A percentile compares a stretch with the other conserved stretches of the same genome.
These are phyloP conservation scores for Bassia scoparia DNA, from an alignment of 148 eudicot genomes.

Conservation along the genomic window DNA sequence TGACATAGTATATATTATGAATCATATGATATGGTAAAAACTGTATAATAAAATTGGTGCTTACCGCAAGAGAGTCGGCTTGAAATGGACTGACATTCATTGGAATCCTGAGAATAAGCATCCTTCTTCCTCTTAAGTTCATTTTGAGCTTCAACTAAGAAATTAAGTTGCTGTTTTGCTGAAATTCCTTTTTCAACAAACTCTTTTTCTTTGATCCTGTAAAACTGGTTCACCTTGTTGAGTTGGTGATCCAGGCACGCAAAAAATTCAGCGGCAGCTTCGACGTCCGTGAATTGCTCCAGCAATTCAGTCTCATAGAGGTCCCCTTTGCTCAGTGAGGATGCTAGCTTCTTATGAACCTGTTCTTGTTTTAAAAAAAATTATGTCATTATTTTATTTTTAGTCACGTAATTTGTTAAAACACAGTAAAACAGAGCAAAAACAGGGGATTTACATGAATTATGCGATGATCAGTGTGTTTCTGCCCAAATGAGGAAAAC, in stretches of 20 bases:
- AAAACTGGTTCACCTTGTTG: constrained; percentile 90
- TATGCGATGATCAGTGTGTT: constrained; percentile 39
- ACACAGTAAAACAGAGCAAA: constrained; percentile 10
- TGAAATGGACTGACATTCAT: constrained; percentile 68
- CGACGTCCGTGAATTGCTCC: constrained; percentile 68
- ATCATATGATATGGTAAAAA: too few species aligned
- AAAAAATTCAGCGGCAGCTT: constrained; percentile 74
- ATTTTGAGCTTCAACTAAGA: constrained; percentile 52
- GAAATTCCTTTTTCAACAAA: constrained; percentile 75
- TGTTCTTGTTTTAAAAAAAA: constrained; percentile 29
- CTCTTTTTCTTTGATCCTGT: constrained; percentile 65
- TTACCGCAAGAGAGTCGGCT: constrained; percentile 72
- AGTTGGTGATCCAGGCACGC: constrained; percentile 73
- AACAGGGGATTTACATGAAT: constrained; percentile 60
- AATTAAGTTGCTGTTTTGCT: constrained; percentile 68
- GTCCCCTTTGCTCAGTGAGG: constrained; percentile 55
- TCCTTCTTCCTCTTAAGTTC: constrained; percentile 47
- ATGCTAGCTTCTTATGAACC: constrained; percentile 75
- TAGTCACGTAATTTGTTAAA: neutral
- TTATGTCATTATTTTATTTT: constrained; percentile 6
- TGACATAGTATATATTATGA: too few species aligned
- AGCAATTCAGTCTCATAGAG: constrained; percentile 76
- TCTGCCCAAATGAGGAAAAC: constrained; percentile 39
- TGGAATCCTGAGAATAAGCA: constrained; percentile 42
- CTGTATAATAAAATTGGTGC: too few species aligned